Percentiles rank a stretch among this genome's conserved stretches.
These are phyloP conservation scores for Casuarina glauca DNA, from an alignment of 306 rosid species.

Conservation along the genomic window DNA sequence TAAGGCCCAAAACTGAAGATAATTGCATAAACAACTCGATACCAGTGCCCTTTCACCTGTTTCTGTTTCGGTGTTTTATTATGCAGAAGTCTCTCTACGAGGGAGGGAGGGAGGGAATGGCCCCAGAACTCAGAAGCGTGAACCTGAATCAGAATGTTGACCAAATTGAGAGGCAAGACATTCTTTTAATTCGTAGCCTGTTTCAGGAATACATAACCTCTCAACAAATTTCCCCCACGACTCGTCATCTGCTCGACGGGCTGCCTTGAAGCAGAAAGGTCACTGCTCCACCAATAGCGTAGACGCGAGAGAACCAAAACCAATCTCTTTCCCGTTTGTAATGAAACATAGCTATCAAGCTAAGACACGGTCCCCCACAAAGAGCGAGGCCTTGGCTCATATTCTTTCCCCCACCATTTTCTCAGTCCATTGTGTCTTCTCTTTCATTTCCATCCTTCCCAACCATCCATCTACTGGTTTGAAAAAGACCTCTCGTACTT, in stretches of 20 bases:
- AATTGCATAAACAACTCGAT: background rate
- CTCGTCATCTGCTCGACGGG: slow-evolving; percentile 21
- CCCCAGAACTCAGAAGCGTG: slow-evolving; percentile 61
- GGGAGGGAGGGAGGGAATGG: slow-evolving; percentile 6
- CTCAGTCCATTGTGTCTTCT: slow-evolving; percentile 47
- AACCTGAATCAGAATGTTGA: slow-evolving; percentile 44
- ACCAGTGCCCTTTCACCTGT: background rate
- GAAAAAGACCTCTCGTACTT: slow-evolving; percentile 50
- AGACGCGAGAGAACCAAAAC: slow-evolving; percentile 11
- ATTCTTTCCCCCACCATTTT: slow-evolving; percentile 33
- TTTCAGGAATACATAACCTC: slow-evolving; percentile 8
- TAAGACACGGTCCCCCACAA: slow-evolving; percentile 36
- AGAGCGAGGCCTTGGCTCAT: slow-evolving; percentile 35
- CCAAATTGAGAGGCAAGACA: slow-evolving; percentile 30
- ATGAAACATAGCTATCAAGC: slow-evolving; percentile 43
- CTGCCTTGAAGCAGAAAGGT: slow-evolving; percentile 31
- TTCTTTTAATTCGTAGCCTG: slow-evolving; percentile 46
- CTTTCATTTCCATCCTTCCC: slow-evolving; percentile 41
- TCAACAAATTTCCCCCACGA: background rate
- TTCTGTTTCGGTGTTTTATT: background rate
- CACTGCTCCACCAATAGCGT: slow-evolving; percentile 4
- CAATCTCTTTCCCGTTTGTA: background rate
- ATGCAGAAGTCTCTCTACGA: background rate
- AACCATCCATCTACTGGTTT: slow-evolving; percentile 25
- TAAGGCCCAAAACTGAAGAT: background rate